These are phyloP conservation scores for Lepraria neglecta DNA, from an alignment of 495 filamentous ascomycete genomes.

Conservation along the genomic window DNA sequence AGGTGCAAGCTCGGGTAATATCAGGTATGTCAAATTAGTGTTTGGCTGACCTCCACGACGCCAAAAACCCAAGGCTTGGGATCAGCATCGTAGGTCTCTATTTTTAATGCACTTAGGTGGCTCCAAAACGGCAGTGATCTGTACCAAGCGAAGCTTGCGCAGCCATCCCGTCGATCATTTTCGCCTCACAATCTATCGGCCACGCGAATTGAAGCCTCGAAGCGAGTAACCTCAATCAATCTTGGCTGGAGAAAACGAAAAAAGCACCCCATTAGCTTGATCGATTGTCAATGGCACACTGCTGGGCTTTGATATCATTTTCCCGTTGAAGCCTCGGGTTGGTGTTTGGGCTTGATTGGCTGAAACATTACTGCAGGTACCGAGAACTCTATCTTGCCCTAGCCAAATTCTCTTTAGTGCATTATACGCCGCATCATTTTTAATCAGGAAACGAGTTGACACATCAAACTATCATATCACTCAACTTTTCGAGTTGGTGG, in stretches of 20 bases:
- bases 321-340: neutral
- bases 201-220: too few relatives aligned
- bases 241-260: too few relatives aligned
- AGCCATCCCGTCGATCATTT: too few relatives aligned
- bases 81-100: constrained; percentile 3
- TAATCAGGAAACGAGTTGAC: constrained; percentile 1
- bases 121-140: neutral
- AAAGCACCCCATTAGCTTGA: too few relatives aligned
- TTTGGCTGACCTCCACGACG: neutral
- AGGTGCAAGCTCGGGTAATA: constrained; percentile 4
- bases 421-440: too few relatives aligned
- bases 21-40: constrained; percentile 1
- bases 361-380: constrained; percentile 21
- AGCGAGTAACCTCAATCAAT: too few relatives aligned
- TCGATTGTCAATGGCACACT: neutral
- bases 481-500: neutral
- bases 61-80: neutral
- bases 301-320: neutral
- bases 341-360: constrained; percentile 7
- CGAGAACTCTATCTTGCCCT: neutral
- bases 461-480: constrained; percentile 7
- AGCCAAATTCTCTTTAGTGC: too few relatives aligned
- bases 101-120: constrained; percentile 1
- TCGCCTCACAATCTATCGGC: too few relatives aligned
- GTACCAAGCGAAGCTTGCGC: too few relatives aligned